Percentiles rank a stretch among this genome's conserved stretches.
These are phyloP conservation scores for Ampelocalamus luodianensis DNA, from an alignment of 176 grass and related monocot genomes.

Conservation along the genomic window DNA sequence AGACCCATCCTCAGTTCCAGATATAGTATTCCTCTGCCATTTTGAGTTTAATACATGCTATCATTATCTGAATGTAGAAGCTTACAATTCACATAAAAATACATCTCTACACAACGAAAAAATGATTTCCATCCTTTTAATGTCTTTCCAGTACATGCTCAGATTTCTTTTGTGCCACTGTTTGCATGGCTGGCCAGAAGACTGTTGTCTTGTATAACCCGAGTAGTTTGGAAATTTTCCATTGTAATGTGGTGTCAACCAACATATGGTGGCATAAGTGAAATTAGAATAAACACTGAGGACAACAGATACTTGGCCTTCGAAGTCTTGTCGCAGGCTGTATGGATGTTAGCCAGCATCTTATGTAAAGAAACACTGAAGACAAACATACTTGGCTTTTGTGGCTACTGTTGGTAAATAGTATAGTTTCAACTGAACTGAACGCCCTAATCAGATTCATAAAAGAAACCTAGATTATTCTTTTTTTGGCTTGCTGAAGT, in stretches of 20 bases:
- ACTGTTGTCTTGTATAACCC: neutral
- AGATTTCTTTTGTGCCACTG: neutral
- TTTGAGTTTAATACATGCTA: neutral
- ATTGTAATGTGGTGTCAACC: neutral
- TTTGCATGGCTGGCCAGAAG: constrained; percentile 14
- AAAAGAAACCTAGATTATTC: neutral
- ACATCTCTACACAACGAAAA: neutral
- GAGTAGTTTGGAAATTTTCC: constrained; percentile 21
- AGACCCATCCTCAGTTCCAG: neutral
- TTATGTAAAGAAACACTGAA: neutral
- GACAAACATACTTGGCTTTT: neutral
- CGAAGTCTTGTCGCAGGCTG: neutral
- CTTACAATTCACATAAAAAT: neutral
- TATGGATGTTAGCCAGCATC: neutral
- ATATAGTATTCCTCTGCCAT: constrained; percentile 20
- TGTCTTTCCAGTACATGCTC: neutral
- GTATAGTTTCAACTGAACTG: constrained; percentile 12
- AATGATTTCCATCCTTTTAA: neutral
- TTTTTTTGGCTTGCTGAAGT: constrained; percentile 21
- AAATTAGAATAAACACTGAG: constrained; percentile 8
- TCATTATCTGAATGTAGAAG: constrained; percentile 18
- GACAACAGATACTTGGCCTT: neutral
- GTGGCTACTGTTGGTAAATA: constrained; percentile 2
- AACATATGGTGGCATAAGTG: neutral
- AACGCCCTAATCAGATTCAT: neutral